phyloP scores from a whole-genome alignment of 1,139 yeast genomes.

The Saccharomycopsis hybrid region DNA sequence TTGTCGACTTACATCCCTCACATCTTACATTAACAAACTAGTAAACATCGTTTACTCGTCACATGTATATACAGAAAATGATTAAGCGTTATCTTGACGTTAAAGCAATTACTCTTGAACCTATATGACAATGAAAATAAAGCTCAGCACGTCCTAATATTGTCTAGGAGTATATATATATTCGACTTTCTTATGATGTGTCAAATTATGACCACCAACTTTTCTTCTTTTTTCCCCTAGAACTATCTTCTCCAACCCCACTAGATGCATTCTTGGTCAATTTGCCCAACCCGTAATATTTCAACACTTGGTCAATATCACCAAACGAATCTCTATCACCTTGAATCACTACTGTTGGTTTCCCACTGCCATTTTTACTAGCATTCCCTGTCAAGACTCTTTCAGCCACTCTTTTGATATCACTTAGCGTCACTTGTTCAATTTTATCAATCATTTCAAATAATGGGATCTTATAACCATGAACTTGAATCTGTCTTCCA shows the following conservation, averaged over 20 bases:
- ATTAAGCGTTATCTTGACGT: too few relatives aligned
- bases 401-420: slow-evolving; percentile 69
- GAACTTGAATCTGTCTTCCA: slow-evolving; percentile 90
- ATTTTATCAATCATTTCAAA: slow-evolving; percentile 79
- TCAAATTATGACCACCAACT: slow-evolving; percentile 3
- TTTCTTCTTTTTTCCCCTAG: slow-evolving; percentile 3
- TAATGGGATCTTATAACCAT: slow-evolving; percentile 71
- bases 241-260: not conserved
- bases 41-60: too few relatives aligned
- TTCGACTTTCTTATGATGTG: too few relatives aligned
- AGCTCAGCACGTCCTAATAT: too few relatives aligned
- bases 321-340: slow-evolving; percentile 85
- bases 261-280: not conserved
- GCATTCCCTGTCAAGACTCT: slow-evolving; percentile 67
- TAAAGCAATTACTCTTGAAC: too few relatives aligned
- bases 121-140: too few relatives aligned
- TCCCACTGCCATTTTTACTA: slow-evolving; percentile 47
- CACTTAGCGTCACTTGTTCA: slow-evolving; percentile 56
- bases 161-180: too few relatives aligned
- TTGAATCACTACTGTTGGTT: slow-evolving; percentile 81
- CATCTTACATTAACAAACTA: too few relatives aligned
- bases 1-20: too few relatives aligned
- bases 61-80: too few relatives aligned
- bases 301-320: slow-evolving; percentile 63
- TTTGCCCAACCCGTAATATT: slow-evolving; percentile 68